These are phyloP conservation scores for Coprinopsis strossmayeri DNA, from an alignment of 768 basidiomycete genomes.

Conservation along the genomic window DNA sequence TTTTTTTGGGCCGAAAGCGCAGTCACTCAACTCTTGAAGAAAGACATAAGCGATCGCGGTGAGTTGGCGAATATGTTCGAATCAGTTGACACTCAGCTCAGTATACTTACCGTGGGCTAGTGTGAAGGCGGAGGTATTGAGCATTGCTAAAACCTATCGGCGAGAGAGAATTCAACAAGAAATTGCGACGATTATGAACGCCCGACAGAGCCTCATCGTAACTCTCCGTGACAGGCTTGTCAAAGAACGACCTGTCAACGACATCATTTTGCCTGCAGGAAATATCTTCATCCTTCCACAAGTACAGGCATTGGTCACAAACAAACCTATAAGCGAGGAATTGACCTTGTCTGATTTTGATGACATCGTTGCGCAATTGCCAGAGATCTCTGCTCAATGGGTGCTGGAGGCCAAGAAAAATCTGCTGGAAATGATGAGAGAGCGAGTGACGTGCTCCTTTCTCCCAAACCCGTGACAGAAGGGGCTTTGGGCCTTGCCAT, in stretches of 20 bases:
- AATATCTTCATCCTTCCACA: conserved; percentile 1
- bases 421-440: conserved; percentile 1
- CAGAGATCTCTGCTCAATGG: neutral
- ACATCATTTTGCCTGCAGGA: neutral
- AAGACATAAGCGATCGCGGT: conserved; percentile 9
- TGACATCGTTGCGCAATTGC: neutral
- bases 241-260: neutral
- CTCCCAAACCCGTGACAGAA: neutral
- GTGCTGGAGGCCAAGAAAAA: neutral
- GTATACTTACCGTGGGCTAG: neutral
- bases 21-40: neutral
- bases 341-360: neutral
- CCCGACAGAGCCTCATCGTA: neutral
- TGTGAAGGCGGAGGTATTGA: neutral
- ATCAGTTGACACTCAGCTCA: neutral
- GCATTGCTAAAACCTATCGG: neutral
- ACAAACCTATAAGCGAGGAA: neutral
- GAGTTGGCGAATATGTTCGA: neutral
- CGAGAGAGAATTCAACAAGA: neutral
- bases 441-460: neutral
- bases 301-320: neutral
- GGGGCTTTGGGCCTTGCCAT: conserved; percentile 20
- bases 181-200: neutral
- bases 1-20: neutral
- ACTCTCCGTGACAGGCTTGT: neutral